phyloP scores from a whole-genome alignment of 257 asterid species.

The Handroanthus guayacan region DNA sequence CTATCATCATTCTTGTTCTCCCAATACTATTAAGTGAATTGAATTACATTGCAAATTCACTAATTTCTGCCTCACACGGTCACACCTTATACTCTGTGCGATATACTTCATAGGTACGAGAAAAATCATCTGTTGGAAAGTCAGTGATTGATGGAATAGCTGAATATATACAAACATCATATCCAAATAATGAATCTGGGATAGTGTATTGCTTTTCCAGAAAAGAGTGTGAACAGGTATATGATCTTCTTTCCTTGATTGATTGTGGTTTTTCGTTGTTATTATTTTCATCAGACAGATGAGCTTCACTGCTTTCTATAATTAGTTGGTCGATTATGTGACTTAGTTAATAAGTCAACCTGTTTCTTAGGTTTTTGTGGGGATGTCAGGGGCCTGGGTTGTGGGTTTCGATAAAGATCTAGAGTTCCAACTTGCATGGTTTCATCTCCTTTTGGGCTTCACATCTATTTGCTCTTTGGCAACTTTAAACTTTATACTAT shows the following conservation, averaged over 20 bases:
- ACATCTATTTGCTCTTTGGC: not conserved
- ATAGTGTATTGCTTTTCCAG: conserved; percentile 98
- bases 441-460: conserved; percentile 22
- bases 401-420: conserved; percentile 23
- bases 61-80: conserved; percentile 26
- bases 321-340: conserved; percentile 3
- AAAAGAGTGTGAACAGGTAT: conserved; percentile 97
- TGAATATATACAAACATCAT: conserved; percentile 74
- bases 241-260: conserved; percentile 22
- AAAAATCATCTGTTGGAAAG: conserved; percentile 82
- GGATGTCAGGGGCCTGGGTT: conserved; percentile 15
- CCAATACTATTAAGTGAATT: conserved; percentile 20
- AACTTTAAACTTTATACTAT: conserved; percentile 13
- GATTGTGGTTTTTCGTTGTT: conserved; percentile 12
- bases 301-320: conserved; percentile 20
- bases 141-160: conserved; percentile 81
- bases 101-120: conserved; percentile 66
- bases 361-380: conserved; percentile 15
- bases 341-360: conserved; percentile 11
- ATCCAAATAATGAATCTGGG: conserved; percentile 94
- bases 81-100: conserved; percentile 26
- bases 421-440: conserved; percentile 19
- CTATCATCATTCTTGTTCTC: conserved; percentile 27
- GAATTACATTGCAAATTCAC: conserved; percentile 25
- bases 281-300: conserved; percentile 9